Percentiles rank a stretch among this genome's conserved stretches.
These are phyloP conservation scores for Paspalum vaginatum DNA, from an alignment of 176 grass and related monocot species.

Conservation along the genomic window DNA sequence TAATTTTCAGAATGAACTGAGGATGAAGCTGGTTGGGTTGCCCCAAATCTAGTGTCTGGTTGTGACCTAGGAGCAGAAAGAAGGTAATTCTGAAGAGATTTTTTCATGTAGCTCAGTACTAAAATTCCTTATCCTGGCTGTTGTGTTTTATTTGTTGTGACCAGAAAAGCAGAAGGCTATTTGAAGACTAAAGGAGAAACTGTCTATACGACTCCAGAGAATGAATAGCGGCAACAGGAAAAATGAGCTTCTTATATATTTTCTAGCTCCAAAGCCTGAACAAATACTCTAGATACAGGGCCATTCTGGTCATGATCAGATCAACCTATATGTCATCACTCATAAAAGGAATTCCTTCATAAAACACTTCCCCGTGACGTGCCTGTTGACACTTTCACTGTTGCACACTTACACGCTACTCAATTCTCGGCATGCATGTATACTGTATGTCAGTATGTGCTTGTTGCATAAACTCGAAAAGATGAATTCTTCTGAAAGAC, in stretches of 20 bases:
- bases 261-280: neutral
- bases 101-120: neutral
- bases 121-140: neutral
- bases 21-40: slow-evolving; percentile 16
- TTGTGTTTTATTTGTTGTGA: neutral
- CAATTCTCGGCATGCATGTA: too few species aligned
- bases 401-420: too few species aligned
- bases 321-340: neutral
- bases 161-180: neutral
- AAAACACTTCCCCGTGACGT: too few species aligned
- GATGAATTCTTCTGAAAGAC: too few species aligned
- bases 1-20: slow-evolving; percentile 31
- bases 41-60: neutral
- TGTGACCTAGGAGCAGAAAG: neutral
- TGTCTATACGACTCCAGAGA: neutral
- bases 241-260: neutral
- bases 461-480: too few species aligned
- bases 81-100: neutral
- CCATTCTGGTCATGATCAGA: neutral
- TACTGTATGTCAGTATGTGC: too few species aligned
- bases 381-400: too few species aligned
- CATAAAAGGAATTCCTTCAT: too few species aligned
- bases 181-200: too few species aligned
- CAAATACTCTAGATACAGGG: neutral
- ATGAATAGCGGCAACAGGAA: neutral